phyloP scores from a whole-genome alignment of 2,329 filamentous ascomycete genomes.

The Alternaria gaisen region DNA sequence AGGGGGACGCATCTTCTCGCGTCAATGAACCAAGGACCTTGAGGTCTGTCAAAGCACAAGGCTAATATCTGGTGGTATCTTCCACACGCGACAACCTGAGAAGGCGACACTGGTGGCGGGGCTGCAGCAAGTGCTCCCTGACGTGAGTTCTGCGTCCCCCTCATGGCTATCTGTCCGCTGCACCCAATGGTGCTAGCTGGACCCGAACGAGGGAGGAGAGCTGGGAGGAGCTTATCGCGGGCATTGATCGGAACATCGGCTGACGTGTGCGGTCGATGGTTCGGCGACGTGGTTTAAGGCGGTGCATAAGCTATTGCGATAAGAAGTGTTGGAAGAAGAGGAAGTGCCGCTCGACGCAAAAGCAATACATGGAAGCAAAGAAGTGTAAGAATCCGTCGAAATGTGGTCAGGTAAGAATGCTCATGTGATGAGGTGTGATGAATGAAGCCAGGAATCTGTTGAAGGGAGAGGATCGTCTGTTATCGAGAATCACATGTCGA shows the following conservation, averaged over 20 bases:
- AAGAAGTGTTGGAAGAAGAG: neutral
- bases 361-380: conserved; percentile 1
- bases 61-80: conserved; percentile 41
- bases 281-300: neutral
- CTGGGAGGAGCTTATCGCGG: neutral
- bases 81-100: conserved; percentile 34
- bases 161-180: conserved; percentile 19
- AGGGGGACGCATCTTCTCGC: conserved; percentile 29
- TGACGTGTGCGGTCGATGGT: conserved; percentile 1
- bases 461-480: neutral
- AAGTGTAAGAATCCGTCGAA: neutral
- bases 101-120: conserved; percentile 39
- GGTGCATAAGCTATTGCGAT: neutral
- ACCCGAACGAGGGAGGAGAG: conserved; percentile 4
- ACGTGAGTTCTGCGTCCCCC: conserved; percentile 23
- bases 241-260: conserved; percentile 8
- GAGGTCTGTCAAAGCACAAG: conserved; percentile 33
- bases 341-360: neutral
- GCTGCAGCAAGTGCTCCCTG: conserved; percentile 29
- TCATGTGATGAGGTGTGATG: neutral
- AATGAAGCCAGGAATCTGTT: neutral
- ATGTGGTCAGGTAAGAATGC: neutral
- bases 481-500: conserved; percentile 8
- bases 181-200: conserved; percentile 13
- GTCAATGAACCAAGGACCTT: conserved; percentile 37